Evolutionary conservation across 1,284 basidiomycete genomes (phyloP).

Genomic region (Microbotryum silenes-acaulis): DNA sequence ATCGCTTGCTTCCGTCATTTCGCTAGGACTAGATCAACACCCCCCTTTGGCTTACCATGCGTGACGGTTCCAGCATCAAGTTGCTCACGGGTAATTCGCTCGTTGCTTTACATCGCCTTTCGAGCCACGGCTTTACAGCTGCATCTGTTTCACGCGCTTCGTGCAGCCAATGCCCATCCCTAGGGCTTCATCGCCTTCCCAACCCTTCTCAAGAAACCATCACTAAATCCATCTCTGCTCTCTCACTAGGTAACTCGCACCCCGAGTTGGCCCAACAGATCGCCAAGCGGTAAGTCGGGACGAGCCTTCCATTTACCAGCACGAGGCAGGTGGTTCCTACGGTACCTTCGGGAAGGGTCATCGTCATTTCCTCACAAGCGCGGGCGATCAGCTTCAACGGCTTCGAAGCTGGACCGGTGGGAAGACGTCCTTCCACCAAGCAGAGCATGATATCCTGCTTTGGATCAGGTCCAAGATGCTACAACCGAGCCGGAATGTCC

Average conservation of each 20-base stretch:
- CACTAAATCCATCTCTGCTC: not conserved
- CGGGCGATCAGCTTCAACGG: too few species aligned
- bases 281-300: constrained; percentile 73
- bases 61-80: constrained; percentile 88
- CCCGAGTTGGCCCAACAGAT: constrained; percentile 91
- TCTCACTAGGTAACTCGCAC: constrained; percentile 80
- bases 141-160: constrained; percentile 2
- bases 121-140: not conserved
- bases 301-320: too few species aligned
- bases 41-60: constrained; percentile 35
- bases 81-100: constrained; percentile 70
- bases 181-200: not conserved
- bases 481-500: too few species aligned
- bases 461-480: too few species aligned
- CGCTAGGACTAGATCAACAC: not conserved
- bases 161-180: not conserved
- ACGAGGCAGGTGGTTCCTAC: too few species aligned
- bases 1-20: not conserved
- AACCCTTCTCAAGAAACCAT: too few species aligned
- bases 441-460: too few species aligned
- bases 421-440: too few species aligned
- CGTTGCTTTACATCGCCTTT: not conserved
- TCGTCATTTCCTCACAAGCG: too few species aligned
- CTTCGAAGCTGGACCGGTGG: too few species aligned
- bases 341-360: too few species aligned